Evolutionary conservation across 768 basidiomycete species (phyloP).

Genomic region (Mycena albidolilacea): DNA sequence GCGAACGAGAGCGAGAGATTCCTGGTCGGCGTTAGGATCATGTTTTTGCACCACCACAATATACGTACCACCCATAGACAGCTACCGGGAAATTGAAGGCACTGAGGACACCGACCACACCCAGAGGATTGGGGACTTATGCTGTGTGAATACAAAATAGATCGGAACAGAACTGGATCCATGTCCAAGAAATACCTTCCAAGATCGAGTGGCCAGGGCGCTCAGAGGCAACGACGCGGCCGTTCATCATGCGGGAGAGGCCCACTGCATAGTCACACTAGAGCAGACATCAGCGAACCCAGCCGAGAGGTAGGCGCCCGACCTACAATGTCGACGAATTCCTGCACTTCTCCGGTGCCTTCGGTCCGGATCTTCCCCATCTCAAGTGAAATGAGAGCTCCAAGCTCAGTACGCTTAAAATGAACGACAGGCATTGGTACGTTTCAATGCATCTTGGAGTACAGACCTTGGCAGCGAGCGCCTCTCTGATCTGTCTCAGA

Average conservation of each 20-base stretch:
- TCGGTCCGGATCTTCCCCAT: slow-evolving; percentile 95
- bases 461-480: slow-evolving; percentile 80
- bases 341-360: slow-evolving; percentile 94
- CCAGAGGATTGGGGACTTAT: slow-evolving; percentile 91
- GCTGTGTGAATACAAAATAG: slow-evolving; percentile 41
- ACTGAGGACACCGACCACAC: slow-evolving; percentile 79
- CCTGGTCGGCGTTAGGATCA: slow-evolving; percentile 60
- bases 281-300: slow-evolving; percentile 15
- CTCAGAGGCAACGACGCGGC: slow-evolving; percentile 89
- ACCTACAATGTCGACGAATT: slow-evolving; percentile 94
- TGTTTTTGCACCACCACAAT: slow-evolving; percentile 7
- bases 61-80: slow-evolving; percentile 86
- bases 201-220: slow-evolving; percentile 92
- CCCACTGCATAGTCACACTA: slow-evolving; percentile 97
- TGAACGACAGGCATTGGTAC: slow-evolving; percentile 32
- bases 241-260: slow-evolving; percentile 95
- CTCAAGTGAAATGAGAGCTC: slow-evolving; percentile 87
- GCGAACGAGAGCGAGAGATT: slow-evolving; percentile 91
- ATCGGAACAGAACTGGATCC: slow-evolving; percentile 31
- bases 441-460: slow-evolving; percentile 14
- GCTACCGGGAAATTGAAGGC: slow-evolving; percentile 98
- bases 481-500: slow-evolving; percentile 88
- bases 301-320: slow-evolving; percentile 4
- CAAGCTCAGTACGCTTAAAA: slow-evolving; percentile 79
- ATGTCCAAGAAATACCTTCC: slow-evolving; percentile 69